phyloP scores from a whole-genome alignment of 257 asterid genomes.

The Ehretia macrophylla region DNA sequence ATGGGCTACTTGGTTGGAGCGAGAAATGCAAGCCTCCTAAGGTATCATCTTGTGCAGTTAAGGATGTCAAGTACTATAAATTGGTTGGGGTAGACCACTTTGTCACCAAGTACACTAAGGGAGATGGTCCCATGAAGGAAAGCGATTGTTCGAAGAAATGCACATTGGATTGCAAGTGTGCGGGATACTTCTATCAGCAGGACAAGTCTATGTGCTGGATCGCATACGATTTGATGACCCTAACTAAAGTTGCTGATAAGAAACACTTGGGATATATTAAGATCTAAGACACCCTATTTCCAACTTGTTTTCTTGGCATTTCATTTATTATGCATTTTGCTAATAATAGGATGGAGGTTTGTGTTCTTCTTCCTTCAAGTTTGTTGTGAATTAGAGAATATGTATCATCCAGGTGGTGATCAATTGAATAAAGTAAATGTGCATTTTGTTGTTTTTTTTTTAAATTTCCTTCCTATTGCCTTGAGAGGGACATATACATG shows the following conservation, averaged over 20 bases:
- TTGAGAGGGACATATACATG: too few relatives aligned
- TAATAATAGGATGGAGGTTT: background rate
- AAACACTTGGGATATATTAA: constrained; percentile 1
- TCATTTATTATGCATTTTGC: too few relatives aligned
- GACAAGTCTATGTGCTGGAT: constrained; percentile 10
- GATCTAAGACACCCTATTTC: background rate
- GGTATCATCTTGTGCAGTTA: constrained; percentile 10
- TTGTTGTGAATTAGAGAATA: background rate
- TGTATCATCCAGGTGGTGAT: too few relatives aligned
- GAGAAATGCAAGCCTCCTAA: constrained; percentile 21
- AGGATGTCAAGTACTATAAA: constrained; percentile 17
- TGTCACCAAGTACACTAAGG: constrained; percentile 13
- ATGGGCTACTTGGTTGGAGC: constrained; percentile 25
- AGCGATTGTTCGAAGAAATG: constrained; percentile 17
- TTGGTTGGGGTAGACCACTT: constrained; percentile 19
- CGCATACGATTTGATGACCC: constrained; percentile 1
- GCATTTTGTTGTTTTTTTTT: too few relatives aligned
- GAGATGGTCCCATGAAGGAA: constrained; percentile 21
- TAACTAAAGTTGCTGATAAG: background rate
- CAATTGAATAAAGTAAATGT: too few relatives aligned
- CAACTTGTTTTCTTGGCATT: too few relatives aligned
- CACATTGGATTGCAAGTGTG: constrained; percentile 22
- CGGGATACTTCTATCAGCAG: constrained; percentile 17
- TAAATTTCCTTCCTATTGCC: too few relatives aligned
- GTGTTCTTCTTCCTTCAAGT: background rate